Conservation (phyloP, 352 stramenopile genomes). For the Phytopythium delawarense region DNA sequence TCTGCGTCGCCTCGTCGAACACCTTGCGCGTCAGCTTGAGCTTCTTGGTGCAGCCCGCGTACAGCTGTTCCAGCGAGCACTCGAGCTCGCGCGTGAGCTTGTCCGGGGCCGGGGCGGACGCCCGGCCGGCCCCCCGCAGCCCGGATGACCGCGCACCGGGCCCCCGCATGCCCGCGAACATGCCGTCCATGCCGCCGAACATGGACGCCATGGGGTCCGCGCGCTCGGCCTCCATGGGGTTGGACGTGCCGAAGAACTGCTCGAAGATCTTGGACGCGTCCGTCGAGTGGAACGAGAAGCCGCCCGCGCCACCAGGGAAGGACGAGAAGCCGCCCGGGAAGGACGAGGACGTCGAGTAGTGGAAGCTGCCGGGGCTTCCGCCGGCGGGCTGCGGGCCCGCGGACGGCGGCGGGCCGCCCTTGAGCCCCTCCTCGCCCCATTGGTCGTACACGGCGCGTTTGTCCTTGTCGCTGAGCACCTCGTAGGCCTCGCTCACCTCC, state of each 20-base stretch:
- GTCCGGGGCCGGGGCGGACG: conserved; percentile 27
- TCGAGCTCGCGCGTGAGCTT: conserved; percentile 86
- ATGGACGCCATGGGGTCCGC: conserved; percentile 69
- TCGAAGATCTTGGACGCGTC: conserved; percentile 89
- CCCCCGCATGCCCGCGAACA: conserved; percentile 24
- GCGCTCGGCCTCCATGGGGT: conserved; percentile 68
- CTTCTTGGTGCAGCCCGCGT: conserved; percentile 82
- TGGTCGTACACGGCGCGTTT: conserved; percentile 92
- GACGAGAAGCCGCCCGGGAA: conserved; percentile 70
- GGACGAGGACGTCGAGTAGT: conserved; percentile 24
- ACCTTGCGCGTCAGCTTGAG: conserved; percentile 96
- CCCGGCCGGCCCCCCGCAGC: neutral
- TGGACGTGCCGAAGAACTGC: conserved; percentile 88
- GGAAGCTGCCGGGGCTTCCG: conserved; percentile 29
- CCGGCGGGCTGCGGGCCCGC: neutral
- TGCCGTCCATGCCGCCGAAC: conserved; percentile 57
- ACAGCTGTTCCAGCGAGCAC: conserved; percentile 89
- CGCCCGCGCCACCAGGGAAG: conserved; percentile 50
- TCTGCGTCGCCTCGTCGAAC: conserved; percentile 59
- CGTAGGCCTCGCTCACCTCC: conserved; percentile 91
- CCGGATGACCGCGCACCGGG: neutral
- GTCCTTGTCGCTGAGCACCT: conserved; percentile 92
- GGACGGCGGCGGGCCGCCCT: conserved; percentile 36
- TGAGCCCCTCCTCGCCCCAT: conserved; percentile 90
- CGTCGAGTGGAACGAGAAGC: conserved; percentile 75